Evolutionary conservation across 83 land plant species (phyloP).

Genomic region (Larix sibirica): DNA sequence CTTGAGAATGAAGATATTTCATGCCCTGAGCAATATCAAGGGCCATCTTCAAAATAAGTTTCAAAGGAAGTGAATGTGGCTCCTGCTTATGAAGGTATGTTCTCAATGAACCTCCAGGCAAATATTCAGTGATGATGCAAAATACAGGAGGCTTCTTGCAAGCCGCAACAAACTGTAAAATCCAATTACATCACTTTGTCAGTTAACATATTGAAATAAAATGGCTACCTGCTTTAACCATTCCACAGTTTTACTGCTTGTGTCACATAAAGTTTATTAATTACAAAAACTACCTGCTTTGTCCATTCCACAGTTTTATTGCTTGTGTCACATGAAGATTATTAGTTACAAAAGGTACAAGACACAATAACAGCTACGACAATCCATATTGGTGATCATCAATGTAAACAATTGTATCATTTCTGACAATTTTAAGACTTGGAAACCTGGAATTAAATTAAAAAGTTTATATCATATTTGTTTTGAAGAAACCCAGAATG

Average conservation of each 20-base stretch:
- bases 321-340: not conserved
- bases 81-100: slow-evolving; percentile 67
- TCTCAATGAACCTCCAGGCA: slow-evolving; percentile 70
- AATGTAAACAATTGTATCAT: too few species aligned
- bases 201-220: not conserved
- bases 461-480: too few species aligned
- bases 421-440: too few species aligned
- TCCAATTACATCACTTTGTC: not conserved
- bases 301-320: too few species aligned
- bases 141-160: slow-evolving; percentile 81
- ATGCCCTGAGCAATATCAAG: slow-evolving; percentile 82
- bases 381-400: not conserved
- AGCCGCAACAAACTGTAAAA: slow-evolving; percentile 74
- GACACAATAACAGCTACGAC: not conserved
- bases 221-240: not conserved
- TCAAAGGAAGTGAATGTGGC: slow-evolving; percentile 55
- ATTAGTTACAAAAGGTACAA: not conserved
- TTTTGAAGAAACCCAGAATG: too few species aligned
- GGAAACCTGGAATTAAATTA: too few species aligned
- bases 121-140: slow-evolving; percentile 77
- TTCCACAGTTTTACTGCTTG: not conserved
- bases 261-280: not conserved
- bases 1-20: slow-evolving; percentile 74
- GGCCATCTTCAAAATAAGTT: slow-evolving; percentile 52
- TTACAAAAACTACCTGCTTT: not conserved